Evolutionary conservation across 139 green algal species (phyloP).

Genomic region (Spirogloea muscicola): DNA sequence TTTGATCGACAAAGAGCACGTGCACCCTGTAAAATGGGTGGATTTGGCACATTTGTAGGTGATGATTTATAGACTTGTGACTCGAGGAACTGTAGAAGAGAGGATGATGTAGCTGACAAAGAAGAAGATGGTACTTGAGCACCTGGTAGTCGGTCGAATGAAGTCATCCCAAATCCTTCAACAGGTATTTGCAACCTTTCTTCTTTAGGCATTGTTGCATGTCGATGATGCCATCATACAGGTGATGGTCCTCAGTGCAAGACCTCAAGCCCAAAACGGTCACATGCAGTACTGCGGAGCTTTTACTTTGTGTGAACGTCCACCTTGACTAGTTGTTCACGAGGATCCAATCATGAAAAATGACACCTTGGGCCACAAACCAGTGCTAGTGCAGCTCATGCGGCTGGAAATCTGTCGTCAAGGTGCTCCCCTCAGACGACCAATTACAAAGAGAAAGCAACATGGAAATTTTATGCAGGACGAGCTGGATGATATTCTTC

Average conservation of each 20-base stretch:
- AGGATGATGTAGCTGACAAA: conserved; percentile 80
- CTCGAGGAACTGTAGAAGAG: conserved; percentile 78
- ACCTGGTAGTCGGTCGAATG: conserved; percentile 68
- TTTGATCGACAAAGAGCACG: too few species aligned
- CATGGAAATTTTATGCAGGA: conserved; percentile 45
- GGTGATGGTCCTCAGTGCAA: too few species aligned
- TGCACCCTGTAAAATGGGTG: neutral
- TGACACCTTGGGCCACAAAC: neutral
- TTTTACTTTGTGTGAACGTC: neutral
- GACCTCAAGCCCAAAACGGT: too few species aligned
- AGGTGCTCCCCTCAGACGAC: neutral
- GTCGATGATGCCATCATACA: neutral
- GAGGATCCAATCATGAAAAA: neutral
- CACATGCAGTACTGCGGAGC: too few species aligned
- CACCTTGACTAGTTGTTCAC: neutral
- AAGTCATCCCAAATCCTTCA: conserved; percentile 47
- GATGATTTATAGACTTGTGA: conserved; percentile 81
- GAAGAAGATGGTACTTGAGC: conserved; percentile 82
- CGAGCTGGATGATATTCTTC: conserved; percentile 80
- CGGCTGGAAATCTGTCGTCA: neutral
- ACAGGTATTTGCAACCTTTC: conserved; percentile 8
- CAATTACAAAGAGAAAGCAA: neutral
- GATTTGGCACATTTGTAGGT: conserved; percentile 51
- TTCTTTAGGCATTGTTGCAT: neutral
- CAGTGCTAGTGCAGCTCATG: neutral